These are phyloP conservation scores for Aspergillus heteromorphus DNA, from an alignment of 495 filamentous ascomycete species.

Conservation along the genomic window DNA sequence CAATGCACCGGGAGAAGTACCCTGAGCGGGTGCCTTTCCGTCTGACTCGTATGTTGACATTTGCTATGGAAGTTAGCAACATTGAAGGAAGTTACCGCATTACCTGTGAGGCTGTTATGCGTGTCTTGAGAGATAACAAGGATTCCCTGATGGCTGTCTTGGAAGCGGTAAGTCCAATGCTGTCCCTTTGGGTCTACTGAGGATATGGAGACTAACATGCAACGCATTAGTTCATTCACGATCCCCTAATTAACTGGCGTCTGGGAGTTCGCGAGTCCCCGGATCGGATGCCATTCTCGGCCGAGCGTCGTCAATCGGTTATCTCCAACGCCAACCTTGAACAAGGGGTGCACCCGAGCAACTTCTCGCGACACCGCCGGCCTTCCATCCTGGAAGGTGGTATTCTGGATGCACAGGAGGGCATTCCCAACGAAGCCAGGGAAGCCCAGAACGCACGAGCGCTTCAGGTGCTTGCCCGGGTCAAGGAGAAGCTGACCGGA, in stretches of 20 bases:
- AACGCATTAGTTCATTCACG: constrained; percentile 78
- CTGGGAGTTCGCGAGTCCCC: constrained; percentile 82
- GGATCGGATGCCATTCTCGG: constrained; percentile 69
- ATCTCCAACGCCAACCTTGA: constrained; percentile 57
- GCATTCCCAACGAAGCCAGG: constrained; percentile 45
- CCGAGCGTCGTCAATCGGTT: constrained; percentile 73
- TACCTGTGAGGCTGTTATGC: constrained; percentile 97
- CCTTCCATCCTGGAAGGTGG: constrained; percentile 48
- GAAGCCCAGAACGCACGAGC: constrained; percentile 93
- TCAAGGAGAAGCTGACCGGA: constrained; percentile 89
- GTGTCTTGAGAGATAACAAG: constrained; percentile 92
- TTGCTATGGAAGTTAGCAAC: constrained; percentile 99
- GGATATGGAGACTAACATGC: not conserved
- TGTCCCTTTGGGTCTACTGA: not conserved
- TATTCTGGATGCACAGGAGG: constrained; percentile 45
- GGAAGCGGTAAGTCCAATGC: constrained; percentile 71
- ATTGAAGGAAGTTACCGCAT: constrained; percentile 97
- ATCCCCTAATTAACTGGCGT: constrained; percentile 95
- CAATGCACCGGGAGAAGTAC: constrained; percentile 99
- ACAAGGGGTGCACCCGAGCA: constrained; percentile 41
- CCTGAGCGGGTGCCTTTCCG: constrained; percentile 97
- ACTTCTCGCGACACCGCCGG: constrained; percentile 42
- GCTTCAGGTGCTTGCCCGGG: constrained; percentile 82
- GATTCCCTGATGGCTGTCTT: constrained; percentile 97
- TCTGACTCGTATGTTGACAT: constrained; percentile 95